Base-by-base conservation (phyloP, 2,329 filamentous ascomycete genomes). In the Penicillium italicum region DNA sequence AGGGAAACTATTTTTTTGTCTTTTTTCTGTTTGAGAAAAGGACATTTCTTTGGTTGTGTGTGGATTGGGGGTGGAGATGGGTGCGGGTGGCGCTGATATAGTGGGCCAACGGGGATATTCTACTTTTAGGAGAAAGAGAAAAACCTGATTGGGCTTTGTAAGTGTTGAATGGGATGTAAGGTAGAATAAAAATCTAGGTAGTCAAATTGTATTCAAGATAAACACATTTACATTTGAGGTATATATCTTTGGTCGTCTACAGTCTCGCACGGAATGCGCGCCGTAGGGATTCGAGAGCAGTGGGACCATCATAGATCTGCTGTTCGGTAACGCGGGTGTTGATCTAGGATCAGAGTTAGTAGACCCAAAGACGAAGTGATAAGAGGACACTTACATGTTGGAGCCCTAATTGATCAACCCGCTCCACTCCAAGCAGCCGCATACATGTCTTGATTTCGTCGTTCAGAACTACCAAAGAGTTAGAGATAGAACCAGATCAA, bases 271-370 rank as follows among this genome's bases (percentile, higher is more conserved):
- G 80, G 18, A 79, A 77, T 74, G 62, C 42, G 28, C 41, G 64
- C 18, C 72, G 78, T 51, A 78, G 66, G 55, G 76, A 76, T 53
- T 89, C 87, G 54, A 93, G 72, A 9, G 84, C 84, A 24, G 85
- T 78, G 53, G 85, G 85, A 1, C 90, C 91, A 69, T 96, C 88
- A 72, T 90, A 97, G 53, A 96, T 90, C 67, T 96, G 90, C 62
- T 88, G 81, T 73, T 96, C 91, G 53, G 94, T 84, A 58, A 85
- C 83, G 55, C 91, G 82, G 6, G 89, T 82, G 73, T 97, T 97
- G 67, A 96, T 85, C 88, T 91, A 42, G 42, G 38, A 28, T 5
- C 41, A 9, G 18, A 8, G 51, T 68, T 43, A 69, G 60, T 41
- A 34, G 9, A 36, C 22, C 18, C 28, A 47, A 47, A 36, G 31